phyloP scores from a whole-genome alignment of 2,329 filamentous ascomycete genomes.

The Alternaria consortialis region DNA sequence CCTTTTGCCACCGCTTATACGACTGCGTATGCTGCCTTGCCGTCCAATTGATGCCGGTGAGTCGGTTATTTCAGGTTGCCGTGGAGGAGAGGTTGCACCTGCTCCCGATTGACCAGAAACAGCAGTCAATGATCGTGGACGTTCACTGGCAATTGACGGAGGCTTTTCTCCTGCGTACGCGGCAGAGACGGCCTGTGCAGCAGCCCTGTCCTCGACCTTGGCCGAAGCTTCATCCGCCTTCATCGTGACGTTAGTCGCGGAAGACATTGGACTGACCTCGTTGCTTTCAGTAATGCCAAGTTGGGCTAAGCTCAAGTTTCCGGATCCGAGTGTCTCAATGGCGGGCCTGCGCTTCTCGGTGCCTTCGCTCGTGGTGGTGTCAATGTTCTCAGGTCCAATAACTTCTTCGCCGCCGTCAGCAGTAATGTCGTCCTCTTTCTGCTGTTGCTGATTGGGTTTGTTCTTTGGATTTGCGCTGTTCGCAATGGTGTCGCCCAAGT shows the following conservation, averaged over 20 bases:
- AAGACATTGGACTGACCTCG: slow-evolving; percentile 65
- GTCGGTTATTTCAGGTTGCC: slow-evolving; percentile 71
- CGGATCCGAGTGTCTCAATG: slow-evolving; percentile 86
- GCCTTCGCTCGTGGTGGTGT: slow-evolving; percentile 29
- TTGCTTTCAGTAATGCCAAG: slow-evolving; percentile 77
- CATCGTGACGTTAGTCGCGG: slow-evolving; percentile 65
- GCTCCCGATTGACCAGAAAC: slow-evolving; percentile 42
- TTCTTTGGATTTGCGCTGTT: slow-evolving; percentile 66
- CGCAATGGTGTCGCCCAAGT: slow-evolving; percentile 76
- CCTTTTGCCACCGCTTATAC: slow-evolving; percentile 61
- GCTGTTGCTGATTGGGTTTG: slow-evolving; percentile 54
- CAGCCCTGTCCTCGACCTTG: slow-evolving; percentile 67
- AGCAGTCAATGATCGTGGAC: slow-evolving; percentile 52
- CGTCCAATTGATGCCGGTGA: slow-evolving; percentile 64
- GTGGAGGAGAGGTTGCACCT: slow-evolving; percentile 61
- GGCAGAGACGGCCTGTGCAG: slow-evolving; percentile 67
- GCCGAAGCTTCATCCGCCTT: slow-evolving; percentile 62
- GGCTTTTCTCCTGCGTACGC: slow-evolving; percentile 63
- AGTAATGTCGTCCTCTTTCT: slow-evolving; percentile 36
- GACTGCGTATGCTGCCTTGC: slow-evolving; percentile 61
- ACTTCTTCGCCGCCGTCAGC: slow-evolving; percentile 54
- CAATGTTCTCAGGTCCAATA: slow-evolving; percentile 45
- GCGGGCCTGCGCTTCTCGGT: slow-evolving; percentile 69
- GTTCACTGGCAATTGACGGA: slow-evolving; percentile 41
- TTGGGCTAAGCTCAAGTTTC: slow-evolving; percentile 88